phyloP scores from a whole-genome alignment of 2,329 filamentous ascomycete species.

The Aspergillus ruber region DNA sequence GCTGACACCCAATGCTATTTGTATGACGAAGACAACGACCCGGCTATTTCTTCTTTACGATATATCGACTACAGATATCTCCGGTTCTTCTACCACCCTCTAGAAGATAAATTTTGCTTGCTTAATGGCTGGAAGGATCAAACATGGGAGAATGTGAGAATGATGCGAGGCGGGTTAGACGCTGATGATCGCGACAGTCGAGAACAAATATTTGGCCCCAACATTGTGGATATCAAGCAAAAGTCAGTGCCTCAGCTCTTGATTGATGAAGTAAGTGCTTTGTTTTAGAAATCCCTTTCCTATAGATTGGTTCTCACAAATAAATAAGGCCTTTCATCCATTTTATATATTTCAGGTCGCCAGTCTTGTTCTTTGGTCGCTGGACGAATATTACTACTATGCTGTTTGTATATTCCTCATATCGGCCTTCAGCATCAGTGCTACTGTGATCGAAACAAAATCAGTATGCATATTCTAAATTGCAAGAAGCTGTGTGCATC shows the following conservation, averaged over 20 bases:
- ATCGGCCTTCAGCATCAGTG: conserved; percentile 83
- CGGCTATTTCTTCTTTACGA: conserved; percentile 66
- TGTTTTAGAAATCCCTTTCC: not conserved
- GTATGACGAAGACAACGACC: conserved; percentile 65
- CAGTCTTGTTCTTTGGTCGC: conserved; percentile 86
- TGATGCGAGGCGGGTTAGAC: conserved; percentile 73
- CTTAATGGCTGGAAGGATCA: conserved; percentile 93
- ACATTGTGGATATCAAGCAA: conserved; percentile 87
- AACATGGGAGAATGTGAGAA: conserved; percentile 70
- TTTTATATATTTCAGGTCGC: conserved; percentile 98
- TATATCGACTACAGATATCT: conserved; percentile 91
- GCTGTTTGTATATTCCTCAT: conserved; percentile 91
- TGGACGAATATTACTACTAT: conserved; percentile 98
- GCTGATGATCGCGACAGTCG: conserved; percentile 79
- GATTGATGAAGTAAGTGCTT: conserved; percentile 66
- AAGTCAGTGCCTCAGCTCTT: conserved; percentile 78
- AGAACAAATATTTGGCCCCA: conserved; percentile 80
- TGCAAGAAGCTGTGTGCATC: not conserved
- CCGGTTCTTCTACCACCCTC: conserved; percentile 81
- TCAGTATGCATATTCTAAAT: conserved; percentile 48
- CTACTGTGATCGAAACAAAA: conserved; percentile 83
- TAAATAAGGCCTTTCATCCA: conserved; percentile 72
- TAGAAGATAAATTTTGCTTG: conserved; percentile 81
- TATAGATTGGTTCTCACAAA: conserved; percentile 5
- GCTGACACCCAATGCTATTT: conserved; percentile 47